These are phyloP conservation scores for Calonectria fujianensis DNA, from an alignment of 2,329 filamentous ascomycete genomes.

Conservation along the genomic window DNA sequence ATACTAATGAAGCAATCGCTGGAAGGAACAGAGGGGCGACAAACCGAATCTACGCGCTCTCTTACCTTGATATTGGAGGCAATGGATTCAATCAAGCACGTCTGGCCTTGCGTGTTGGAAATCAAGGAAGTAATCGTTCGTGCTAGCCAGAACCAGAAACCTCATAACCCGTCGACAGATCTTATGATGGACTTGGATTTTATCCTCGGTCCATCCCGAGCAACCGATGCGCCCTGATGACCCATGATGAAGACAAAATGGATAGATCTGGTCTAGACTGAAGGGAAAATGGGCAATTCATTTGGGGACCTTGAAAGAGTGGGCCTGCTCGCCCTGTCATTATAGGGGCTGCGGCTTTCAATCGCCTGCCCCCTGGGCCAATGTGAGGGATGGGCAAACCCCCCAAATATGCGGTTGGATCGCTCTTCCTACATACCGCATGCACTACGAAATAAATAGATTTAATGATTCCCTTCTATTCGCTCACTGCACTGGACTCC, in stretches of 20 bases:
- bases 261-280: not conserved
- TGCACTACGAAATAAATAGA: constrained; percentile 10
- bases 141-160: not conserved
- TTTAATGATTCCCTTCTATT: not conserved
- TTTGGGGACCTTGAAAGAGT: too few species aligned
- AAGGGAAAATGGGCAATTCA: not conserved
- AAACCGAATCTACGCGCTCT: constrained; percentile 68
- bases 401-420: not conserved
- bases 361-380: not conserved
- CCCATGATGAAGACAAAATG: not conserved
- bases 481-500: not conserved
- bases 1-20: constrained; percentile 68
- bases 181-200: constrained; percentile 14
- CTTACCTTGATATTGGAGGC: constrained; percentile 70
- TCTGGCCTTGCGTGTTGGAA: constrained; percentile 67
- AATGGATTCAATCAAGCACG: constrained; percentile 70
- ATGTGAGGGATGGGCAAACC: not conserved
- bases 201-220: not conserved
- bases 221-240: not conserved
- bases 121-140: constrained; percentile 56
- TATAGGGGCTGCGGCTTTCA: not conserved
- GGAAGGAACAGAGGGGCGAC: constrained; percentile 61
- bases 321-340: too few species aligned
- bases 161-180: not conserved
- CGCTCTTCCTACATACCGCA: not conserved